phyloP scores from a whole-genome alignment of 2,329 filamentous ascomycete genomes.

The Aspergillus arachidicola region DNA sequence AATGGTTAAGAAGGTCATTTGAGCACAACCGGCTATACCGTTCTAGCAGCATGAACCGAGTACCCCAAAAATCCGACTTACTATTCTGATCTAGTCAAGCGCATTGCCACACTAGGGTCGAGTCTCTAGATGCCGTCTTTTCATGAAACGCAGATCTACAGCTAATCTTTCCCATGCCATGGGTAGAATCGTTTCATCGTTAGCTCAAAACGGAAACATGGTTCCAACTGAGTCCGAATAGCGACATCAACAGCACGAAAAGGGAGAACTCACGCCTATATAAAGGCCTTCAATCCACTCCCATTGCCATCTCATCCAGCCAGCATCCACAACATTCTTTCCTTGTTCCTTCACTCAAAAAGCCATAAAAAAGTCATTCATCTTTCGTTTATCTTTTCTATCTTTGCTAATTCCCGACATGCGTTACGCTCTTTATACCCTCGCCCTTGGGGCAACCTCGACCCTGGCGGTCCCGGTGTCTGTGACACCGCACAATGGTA shows the following conservation, averaged over 20 bases:
- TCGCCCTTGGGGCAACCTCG: slow-evolving; percentile 1
- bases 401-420: background rate
- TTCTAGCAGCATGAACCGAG: background rate
- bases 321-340: background rate
- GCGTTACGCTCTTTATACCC: slow-evolving; percentile 3
- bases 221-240: background rate
- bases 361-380: background rate
- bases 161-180: background rate
- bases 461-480: slow-evolving; percentile 5
- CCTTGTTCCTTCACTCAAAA: background rate
- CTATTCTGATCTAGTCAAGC: background rate
- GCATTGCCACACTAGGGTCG: background rate
- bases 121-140: background rate
- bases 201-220: background rate
- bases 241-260: background rate
- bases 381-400: background rate
- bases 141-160: background rate
- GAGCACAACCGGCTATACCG: background rate
- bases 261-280: background rate
- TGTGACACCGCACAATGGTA: background rate
- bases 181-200: background rate
- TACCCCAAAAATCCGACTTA: background rate
- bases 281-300: background rate
- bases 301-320: background rate
- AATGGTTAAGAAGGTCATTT: background rate